Percentiles rank a stretch among this genome's conserved stretches.
phyloP scores from a whole-genome alignment of 1,139 yeast genomes.

The Maudiozyma humilis region DNA sequence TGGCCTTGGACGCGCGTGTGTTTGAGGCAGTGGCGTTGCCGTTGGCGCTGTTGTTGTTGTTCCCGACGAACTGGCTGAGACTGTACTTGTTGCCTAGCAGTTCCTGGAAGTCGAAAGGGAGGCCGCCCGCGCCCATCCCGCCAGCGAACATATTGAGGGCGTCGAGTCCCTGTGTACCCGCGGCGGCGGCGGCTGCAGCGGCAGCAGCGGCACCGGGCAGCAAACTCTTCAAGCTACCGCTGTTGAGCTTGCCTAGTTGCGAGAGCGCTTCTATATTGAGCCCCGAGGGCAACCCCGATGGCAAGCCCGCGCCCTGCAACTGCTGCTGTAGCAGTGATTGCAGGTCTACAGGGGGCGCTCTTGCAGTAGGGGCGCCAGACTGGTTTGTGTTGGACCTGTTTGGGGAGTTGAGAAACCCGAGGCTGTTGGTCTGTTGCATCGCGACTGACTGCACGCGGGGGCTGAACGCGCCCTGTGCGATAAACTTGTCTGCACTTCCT shows the following conservation, averaged over 20 bases:
- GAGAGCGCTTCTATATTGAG: constrained; percentile 4
- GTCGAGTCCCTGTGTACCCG: constrained; percentile 3
- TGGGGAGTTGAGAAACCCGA: constrained; percentile 9
- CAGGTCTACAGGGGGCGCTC: background rate
- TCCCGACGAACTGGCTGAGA: background rate
- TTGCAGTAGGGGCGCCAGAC: background rate
- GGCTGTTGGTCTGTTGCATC: constrained; percentile 8
- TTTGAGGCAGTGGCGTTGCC: background rate
- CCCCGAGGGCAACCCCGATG: background rate
- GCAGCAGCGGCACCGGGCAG: constrained; percentile 6
- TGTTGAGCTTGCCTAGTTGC: constrained; percentile 4
- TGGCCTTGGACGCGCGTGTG: constrained; percentile 11
- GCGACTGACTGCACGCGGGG: constrained; percentile 9
- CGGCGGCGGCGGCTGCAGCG: too few species aligned
- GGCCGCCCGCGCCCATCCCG: background rate
- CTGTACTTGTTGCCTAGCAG: constrained; percentile 8
- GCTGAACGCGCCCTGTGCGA: constrained; percentile 4
- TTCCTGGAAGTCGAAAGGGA: constrained; percentile 10
- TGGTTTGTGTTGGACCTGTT: constrained; percentile 6
- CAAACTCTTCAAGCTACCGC: constrained; percentile 5
- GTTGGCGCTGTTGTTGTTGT: background rate
- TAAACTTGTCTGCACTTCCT: constrained; percentile 2
- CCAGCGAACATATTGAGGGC: background rate
- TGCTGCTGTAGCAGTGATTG: background rate
- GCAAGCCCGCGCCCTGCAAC: background rate